These are phyloP conservation scores for Fusarium domesticum DNA, from an alignment of 2,329 filamentous ascomycete species.

Conservation along the genomic window DNA sequence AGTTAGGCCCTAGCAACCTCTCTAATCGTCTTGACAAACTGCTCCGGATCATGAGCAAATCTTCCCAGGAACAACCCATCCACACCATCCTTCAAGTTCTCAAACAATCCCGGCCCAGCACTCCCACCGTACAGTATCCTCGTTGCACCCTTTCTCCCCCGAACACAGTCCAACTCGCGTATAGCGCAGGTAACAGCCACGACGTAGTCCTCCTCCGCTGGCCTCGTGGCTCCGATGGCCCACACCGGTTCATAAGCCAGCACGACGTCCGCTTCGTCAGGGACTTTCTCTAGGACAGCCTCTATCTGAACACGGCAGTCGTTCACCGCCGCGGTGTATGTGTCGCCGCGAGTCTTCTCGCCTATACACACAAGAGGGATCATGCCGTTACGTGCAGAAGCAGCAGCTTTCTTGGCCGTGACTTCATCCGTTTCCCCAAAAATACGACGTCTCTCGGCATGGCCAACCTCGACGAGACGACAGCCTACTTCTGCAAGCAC, in stretches of 20 bases:
- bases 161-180: slow-evolving; percentile 50
- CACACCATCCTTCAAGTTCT: slow-evolving; percentile 62
- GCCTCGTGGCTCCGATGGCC: slow-evolving; percentile 75
- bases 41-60: slow-evolving; percentile 74
- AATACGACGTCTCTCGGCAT: slow-evolving; percentile 71
- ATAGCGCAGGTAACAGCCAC: slow-evolving; percentile 66
- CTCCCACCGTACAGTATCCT: slow-evolving; percentile 80
- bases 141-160: slow-evolving; percentile 52
- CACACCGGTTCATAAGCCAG: slow-evolving; percentile 87
- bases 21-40: slow-evolving; percentile 67
- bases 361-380: slow-evolving; percentile 78
- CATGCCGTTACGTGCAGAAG: slow-evolving; percentile 66
- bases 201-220: slow-evolving; percentile 71
- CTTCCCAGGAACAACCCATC: slow-evolving; percentile 80
- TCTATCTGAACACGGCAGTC: slow-evolving; percentile 67
- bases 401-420: slow-evolving; percentile 66
- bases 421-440: slow-evolving; percentile 72
- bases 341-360: slow-evolving; percentile 54
- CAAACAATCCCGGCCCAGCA: slow-evolving; percentile 75
- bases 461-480: slow-evolving; percentile 72
- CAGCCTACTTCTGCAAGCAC: slow-evolving; percentile 67
- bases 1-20: slow-evolving; percentile 58
- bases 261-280: slow-evolving; percentile 63
- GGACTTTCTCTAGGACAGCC: slow-evolving; percentile 59
- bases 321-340: slow-evolving; percentile 55